A percentile compares a stretch with the other conserved stretches of the same genome.
phyloP scores from a whole-genome alignment of 2,329 filamentous ascomycete genomes.

The Orbilia quercus region DNA sequence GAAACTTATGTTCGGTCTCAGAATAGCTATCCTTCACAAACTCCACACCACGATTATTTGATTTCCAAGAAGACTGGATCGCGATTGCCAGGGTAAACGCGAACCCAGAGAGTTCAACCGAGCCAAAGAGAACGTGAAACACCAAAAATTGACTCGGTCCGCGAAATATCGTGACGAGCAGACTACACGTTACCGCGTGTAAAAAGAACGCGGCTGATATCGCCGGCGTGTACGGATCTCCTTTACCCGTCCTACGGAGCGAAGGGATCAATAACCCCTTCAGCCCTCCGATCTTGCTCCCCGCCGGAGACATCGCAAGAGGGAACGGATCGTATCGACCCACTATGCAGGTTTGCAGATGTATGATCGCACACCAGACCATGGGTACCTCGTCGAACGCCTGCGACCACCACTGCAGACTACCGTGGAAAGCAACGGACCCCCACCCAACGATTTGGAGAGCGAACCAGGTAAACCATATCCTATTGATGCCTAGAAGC shows the following conservation, averaged over 20 bases:
- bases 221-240: conserved; percentile 26
- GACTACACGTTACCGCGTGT: conserved; percentile 44
- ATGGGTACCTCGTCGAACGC: conserved; percentile 54
- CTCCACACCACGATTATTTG: background rate
- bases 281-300: background rate
- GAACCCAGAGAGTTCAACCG: conserved; percentile 25
- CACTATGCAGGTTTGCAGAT: conserved; percentile 34
- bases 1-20: conserved; percentile 37
- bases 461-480: conserved; percentile 49
- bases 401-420: conserved; percentile 47
- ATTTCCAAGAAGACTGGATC: background rate
- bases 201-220: conserved; percentile 28
- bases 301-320: conserved; percentile 3
- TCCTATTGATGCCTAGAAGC: conserved; percentile 26
- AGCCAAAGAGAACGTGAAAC: conserved; percentile 47
- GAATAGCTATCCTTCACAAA: conserved; percentile 24
- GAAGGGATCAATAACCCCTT: conserved; percentile 24
- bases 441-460: conserved; percentile 53
- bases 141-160: conserved; percentile 41
- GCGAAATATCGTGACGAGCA: conserved; percentile 40
- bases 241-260: conserved; percentile 6
- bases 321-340: conserved; percentile 44
- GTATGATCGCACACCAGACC: conserved; percentile 49
- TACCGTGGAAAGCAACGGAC: conserved; percentile 50
- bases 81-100: conserved; percentile 6